A percentile compares a stretch with the other conserved stretches of the same genome.
Conservation (phyloP, 2,329 filamentous ascomycete species). For the Sclerotinia trifoliorum region DNA sequence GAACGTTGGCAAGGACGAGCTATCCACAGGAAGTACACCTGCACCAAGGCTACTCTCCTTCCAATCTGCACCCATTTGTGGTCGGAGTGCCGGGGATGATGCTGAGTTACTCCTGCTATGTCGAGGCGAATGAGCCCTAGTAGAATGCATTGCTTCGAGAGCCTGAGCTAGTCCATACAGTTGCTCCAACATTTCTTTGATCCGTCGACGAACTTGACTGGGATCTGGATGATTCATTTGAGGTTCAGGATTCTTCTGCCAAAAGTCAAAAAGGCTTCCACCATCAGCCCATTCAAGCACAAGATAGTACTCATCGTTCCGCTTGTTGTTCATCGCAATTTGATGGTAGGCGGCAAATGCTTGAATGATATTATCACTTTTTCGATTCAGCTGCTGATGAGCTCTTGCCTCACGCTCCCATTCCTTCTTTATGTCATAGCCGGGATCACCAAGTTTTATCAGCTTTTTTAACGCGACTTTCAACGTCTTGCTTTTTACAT, state of each 20-base stretch:
- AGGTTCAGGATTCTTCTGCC: background rate
- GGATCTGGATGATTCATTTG: background rate
- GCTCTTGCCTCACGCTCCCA: conserved; percentile 16
- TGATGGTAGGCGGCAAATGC: conserved; percentile 11
- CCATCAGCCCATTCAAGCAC: conserved; percentile 3
- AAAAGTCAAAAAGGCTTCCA: conserved; percentile 1
- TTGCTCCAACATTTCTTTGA: background rate
- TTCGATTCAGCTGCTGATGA: conserved; percentile 1
- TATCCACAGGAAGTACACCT: background rate
- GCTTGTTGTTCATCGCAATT: too few relatives aligned
- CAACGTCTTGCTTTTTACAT: background rate
- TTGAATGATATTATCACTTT: background rate
- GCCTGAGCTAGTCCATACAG: background rate
- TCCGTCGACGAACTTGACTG: background rate
- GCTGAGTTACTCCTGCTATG: background rate
- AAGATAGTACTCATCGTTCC: background rate
- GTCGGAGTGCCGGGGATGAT: background rate
- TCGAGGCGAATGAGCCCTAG: background rate
- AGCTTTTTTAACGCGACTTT: conserved; percentile 8
- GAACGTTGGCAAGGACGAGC: background rate
- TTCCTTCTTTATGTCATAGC: background rate
- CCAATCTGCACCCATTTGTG: background rate
- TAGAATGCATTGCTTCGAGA: conserved; percentile 4
- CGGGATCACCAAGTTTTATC: background rate
- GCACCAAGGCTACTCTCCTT: background rate